Base-by-base conservation (phyloP, 148 eudicot species). In the Camellia lanceoleosa region DNA sequence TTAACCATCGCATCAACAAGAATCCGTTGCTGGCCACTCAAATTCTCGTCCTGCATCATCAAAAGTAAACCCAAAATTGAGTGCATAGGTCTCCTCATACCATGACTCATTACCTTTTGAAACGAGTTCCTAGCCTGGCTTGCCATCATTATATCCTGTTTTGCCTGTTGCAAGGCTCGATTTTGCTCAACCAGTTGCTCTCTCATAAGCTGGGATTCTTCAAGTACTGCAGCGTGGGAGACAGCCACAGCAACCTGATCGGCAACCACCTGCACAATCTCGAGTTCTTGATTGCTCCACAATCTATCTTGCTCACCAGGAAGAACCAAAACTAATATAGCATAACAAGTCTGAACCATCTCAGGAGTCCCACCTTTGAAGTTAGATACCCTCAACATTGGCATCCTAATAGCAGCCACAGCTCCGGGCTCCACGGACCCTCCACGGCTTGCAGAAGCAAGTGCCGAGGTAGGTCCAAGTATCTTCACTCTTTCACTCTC, bases 201-300 rank as follows among this genome's bases (percentile, higher is more conserved):
- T 66, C 93, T 88, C 91, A 93, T 92, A 23, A 79, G 83, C 73
- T 91, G 94, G 7, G 98, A 93, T 73, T 95, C 98, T 84, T 95
- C 98, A 4, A 95, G 86, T 11, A 95, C 87, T 3, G 96, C 88
- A 71, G 97, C 98, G 73, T 95, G 98, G 46, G 98, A 95, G 71
- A 95, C 83, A 20, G 98, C 98, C 73, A 95, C 96, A 55, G 97
- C 98, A 54, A 95, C 98, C 78, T 94, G 98, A 84, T 94, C 98
- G 38, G 98, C 97, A 67, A 92, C 95, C 59, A 87, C 98, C 76
- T 82, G 81, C 20, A 94, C 88, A 42, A 94, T 91, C 87, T 92
- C 98, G 63, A 90, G 85, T 78, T 94, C 98, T 11, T 84, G 82
- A 4, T 52, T 52, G 13, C 85, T 79, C 95, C 97, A 95, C 20